phyloP scores from a whole-genome alignment of 768 basidiomycete genomes.

The Fibroporia radiculosa region DNA sequence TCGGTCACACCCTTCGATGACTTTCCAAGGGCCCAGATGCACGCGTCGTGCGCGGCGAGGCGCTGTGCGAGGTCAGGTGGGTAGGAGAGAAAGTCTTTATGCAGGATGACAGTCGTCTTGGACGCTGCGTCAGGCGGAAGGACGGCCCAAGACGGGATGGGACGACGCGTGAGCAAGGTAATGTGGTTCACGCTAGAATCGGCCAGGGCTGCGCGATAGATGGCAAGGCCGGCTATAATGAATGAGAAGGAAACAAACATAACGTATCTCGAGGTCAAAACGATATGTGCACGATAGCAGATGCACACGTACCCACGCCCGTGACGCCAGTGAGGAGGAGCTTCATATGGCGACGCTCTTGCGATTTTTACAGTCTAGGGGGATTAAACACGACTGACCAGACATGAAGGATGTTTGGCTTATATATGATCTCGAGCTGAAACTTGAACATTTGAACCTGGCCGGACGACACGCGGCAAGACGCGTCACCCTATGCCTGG shows the following conservation, averaged over 20 bases:
- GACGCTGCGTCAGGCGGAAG: constrained; percentile 19
- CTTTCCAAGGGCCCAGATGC: constrained; percentile 30
- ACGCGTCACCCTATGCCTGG: no score
- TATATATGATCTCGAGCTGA: no score
- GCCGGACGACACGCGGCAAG: no score
- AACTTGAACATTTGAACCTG: no score
- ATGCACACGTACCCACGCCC: neutral
- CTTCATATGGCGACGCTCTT: no score
- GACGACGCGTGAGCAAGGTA: constrained; percentile 29
- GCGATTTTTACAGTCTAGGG: no score
- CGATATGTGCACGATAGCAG: neutral
- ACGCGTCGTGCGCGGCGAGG: constrained; percentile 27
- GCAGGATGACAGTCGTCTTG: constrained; percentile 25
- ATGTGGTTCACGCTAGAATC: constrained; percentile 23
- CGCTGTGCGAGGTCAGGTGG: constrained; percentile 20
- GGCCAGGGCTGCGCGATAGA: constrained; percentile 25
- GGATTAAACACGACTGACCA: no score
- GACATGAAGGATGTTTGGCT: no score
- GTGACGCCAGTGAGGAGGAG: neutral
- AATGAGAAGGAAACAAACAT: no score
- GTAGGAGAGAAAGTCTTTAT: constrained; percentile 28
- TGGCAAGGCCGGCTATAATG: constrained; percentile 27
- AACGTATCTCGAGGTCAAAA: neutral
- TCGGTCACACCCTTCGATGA: constrained; percentile 22
- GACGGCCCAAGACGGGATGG: constrained; percentile 25